Evolutionary conservation across 768 basidiomycete genomes (phyloP).

Genomic region (Rhizopogon vinicolor): DNA sequence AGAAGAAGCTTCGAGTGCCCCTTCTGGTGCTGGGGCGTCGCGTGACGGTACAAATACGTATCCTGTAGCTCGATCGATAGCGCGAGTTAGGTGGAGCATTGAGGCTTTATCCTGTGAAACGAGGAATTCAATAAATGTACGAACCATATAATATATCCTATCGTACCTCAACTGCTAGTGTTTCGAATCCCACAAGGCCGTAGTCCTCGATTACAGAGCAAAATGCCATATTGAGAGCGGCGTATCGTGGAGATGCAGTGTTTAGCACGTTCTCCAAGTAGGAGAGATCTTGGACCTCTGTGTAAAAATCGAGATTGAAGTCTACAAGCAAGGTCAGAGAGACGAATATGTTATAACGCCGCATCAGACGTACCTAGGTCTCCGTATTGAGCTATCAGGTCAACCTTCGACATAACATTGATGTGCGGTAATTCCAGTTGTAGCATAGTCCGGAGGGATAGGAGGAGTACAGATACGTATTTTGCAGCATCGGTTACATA

Average conservation of each 20-base stretch:
- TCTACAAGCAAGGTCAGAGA: conserved; percentile 40
- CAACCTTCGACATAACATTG: conserved; percentile 95
- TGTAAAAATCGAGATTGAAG: conserved; percentile 97
- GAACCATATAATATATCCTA: background rate
- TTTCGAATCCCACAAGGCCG: conserved; percentile 92
- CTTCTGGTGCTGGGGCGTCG: conserved; percentile 25
- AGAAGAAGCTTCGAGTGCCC: conserved; percentile 25
- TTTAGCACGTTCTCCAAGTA: conserved; percentile 77
- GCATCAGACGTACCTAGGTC: conserved; percentile 68
- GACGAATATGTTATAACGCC: background rate
- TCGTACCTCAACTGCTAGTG: conserved; percentile 88
- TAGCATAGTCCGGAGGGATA: conserved; percentile 95
- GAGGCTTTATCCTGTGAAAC: conserved; percentile 78
- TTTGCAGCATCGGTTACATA: conserved; percentile 96
- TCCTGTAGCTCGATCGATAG: conserved; percentile 89
- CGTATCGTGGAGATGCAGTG: conserved; percentile 61
- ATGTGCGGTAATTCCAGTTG: conserved; percentile 97
- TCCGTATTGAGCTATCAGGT: conserved; percentile 86
- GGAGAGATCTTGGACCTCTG: conserved; percentile 93
- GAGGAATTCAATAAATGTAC: background rate
- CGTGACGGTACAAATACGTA: conserved; percentile 77
- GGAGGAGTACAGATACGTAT: conserved; percentile 87
- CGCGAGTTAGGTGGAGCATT: conserved; percentile 83
- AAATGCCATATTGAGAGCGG: conserved; percentile 82
- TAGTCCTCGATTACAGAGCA: conserved; percentile 94